Evolutionary conservation across 768 basidiomycete species (phyloP).

Genomic region (Gloeophyllum trabeum): DNA sequence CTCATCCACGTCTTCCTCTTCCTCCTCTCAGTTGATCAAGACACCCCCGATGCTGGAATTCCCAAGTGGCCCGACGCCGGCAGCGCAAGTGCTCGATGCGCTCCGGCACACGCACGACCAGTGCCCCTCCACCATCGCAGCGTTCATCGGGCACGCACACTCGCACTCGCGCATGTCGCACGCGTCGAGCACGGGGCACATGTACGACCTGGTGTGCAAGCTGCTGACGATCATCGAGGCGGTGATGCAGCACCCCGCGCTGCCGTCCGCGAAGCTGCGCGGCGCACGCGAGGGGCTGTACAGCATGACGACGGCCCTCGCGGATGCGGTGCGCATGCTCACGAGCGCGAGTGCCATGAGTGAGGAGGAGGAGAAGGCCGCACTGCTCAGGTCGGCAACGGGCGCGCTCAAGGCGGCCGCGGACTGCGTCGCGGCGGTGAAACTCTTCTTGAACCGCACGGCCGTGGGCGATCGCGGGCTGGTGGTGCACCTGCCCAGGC

Average conservation of each 20-base stretch:
- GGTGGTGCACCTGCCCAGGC: constrained; percentile 49
- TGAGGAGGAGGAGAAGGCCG: constrained; percentile 77
- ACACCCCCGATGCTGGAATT: constrained; percentile 39
- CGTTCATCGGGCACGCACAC: constrained; percentile 95
- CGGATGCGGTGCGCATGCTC: constrained; percentile 76
- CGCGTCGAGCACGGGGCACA: constrained; percentile 84
- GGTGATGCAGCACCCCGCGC: constrained; percentile 66
- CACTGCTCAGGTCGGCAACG: constrained; percentile 77
- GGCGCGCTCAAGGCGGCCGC: constrained; percentile 78
- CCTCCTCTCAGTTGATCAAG: constrained; percentile 45
- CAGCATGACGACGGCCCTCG: constrained; percentile 74
- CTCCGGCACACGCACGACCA: constrained; percentile 81
- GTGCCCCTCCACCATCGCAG: constrained; percentile 88
- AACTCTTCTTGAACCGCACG: constrained; percentile 63
- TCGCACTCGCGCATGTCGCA: constrained; percentile 85
- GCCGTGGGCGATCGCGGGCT: constrained; percentile 37
- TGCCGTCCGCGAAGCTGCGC: constrained; percentile 56
- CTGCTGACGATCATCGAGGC: constrained; percentile 87
- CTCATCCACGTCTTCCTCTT: constrained; percentile 60
- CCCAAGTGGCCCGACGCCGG: constrained; percentile 61
- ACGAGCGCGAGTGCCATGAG: constrained; percentile 45
- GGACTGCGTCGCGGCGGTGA: constrained; percentile 82
- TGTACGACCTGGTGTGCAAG: constrained; percentile 93
- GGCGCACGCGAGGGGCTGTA: constrained; percentile 75
- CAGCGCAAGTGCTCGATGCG: constrained; percentile 61